Percentiles rank a stretch among this genome's conserved stretches.
Evolutionary conservation across 148 eudicot genomes (phyloP).

Genomic region (Rhododendron simsii): DNA sequence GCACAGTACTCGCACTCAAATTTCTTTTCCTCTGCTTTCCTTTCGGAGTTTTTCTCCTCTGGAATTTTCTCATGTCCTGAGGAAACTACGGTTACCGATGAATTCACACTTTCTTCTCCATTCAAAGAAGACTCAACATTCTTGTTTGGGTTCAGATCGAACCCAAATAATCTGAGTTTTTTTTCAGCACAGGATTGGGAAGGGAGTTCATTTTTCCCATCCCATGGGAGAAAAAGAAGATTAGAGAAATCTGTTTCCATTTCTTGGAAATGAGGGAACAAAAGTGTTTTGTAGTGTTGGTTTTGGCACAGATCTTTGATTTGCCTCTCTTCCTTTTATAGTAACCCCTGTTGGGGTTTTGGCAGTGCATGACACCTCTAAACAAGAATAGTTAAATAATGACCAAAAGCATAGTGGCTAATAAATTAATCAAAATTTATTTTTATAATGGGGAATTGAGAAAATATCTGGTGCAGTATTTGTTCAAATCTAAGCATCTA

Average conservation of each 20-base stretch:
- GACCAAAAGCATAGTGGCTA: conserved; percentile 26
- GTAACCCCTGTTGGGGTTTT: conserved; percentile 16
- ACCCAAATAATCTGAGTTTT: conserved; percentile 72
- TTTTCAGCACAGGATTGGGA: conserved; percentile 28
- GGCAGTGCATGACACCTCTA: conserved; percentile 31
- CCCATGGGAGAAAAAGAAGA: conserved; percentile 18
- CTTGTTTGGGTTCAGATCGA: conserved; percentile 44
- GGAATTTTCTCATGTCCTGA: conserved; percentile 6
- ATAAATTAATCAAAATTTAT: neutral
- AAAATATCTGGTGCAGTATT: conserved; percentile 24
- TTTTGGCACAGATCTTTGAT: neutral
- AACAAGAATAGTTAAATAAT: conserved; percentile 7
- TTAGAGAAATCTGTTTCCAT: conserved; percentile 24
- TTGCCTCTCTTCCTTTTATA: conserved; percentile 37
- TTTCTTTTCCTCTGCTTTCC: conserved; percentile 27
- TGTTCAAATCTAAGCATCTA: conserved; percentile 9
- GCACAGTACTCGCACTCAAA: conserved; percentile 76
- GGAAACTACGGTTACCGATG: conserved; percentile 45
- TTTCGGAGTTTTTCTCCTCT: neutral
- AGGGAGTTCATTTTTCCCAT: conserved; percentile 20
- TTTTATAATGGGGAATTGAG: neutral
- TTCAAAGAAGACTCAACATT: conserved; percentile 8
- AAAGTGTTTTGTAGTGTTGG: neutral
- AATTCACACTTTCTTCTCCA: conserved; percentile 57
- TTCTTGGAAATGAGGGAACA: neutral